Evolutionary conservation across 2,329 filamentous ascomycete species (phyloP).

Genomic region (Aspergillus aculeatinus): DNA sequence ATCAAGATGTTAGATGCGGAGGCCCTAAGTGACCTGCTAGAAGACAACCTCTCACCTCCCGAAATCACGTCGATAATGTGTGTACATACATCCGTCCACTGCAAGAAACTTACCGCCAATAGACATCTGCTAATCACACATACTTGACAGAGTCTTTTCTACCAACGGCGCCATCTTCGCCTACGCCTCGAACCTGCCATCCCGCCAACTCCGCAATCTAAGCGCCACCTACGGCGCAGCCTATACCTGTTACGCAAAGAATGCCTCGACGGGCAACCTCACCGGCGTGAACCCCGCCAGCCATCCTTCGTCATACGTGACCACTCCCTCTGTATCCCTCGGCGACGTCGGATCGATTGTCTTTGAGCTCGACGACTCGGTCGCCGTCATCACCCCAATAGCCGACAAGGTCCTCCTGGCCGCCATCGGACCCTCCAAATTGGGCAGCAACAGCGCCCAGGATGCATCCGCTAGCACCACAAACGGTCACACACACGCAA

Average conservation of each 20-base stretch:
- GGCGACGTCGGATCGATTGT: slow-evolving; percentile 47
- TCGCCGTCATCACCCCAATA: slow-evolving; percentile 43
- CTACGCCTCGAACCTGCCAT: slow-evolving; percentile 40
- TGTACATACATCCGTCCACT: slow-evolving; percentile 1
- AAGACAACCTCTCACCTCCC: slow-evolving; percentile 45
- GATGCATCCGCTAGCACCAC: slow-evolving; percentile 2
- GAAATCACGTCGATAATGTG: slow-evolving; percentile 47
- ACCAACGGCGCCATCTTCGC: slow-evolving; percentile 47
- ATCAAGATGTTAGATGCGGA: slow-evolving; percentile 46
- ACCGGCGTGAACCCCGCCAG: slow-evolving; percentile 45
- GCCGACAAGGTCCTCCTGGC: slow-evolving; percentile 46
- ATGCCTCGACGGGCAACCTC: slow-evolving; percentile 40
- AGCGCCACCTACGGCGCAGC: slow-evolving; percentile 46
- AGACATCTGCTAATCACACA: slow-evolving; percentile 6
- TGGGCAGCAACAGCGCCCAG: slow-evolving; percentile 14
- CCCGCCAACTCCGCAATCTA: slow-evolving; percentile 42
- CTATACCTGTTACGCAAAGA: slow-evolving; percentile 45
- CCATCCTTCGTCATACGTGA: slow-evolving; percentile 45
- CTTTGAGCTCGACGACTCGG: slow-evolving; percentile 42
- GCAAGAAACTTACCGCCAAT: background rate
- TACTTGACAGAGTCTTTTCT: slow-evolving; percentile 38
- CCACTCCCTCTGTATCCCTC: slow-evolving; percentile 41
- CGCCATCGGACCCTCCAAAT: slow-evolving; percentile 40
- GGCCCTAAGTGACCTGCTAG: slow-evolving; percentile 41
- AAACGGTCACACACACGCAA: slow-evolving; percentile 12